Evolutionary conservation across 163 green algal species (phyloP).

Genomic region (Prototheca wickerhamii): DNA sequence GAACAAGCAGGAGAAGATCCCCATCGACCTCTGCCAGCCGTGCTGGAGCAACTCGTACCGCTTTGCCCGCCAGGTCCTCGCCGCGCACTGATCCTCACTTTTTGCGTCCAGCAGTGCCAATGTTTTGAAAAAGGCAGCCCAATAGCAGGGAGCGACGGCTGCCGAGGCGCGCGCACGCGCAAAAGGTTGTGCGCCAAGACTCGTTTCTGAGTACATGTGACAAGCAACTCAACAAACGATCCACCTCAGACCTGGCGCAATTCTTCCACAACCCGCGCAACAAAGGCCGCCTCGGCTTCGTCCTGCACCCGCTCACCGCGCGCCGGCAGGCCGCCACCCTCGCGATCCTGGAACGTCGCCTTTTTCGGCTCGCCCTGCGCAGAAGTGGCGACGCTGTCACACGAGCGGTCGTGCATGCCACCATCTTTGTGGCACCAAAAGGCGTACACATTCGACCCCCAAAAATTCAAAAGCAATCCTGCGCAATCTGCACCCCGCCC

Average conservation of each 20-base stretch:
- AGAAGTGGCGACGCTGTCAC: slow-evolving; percentile 5
- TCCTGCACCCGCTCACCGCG: not conserved
- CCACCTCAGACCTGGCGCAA: not conserved
- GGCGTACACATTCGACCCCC: not conserved
- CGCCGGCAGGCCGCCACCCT: slow-evolving; percentile 9
- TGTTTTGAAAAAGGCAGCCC: no score
- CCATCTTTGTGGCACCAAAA: not conserved
- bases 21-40: slow-evolving; percentile 80
- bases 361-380: not conserved
- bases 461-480: not conserved
- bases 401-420: not conserved
- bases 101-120: no score
- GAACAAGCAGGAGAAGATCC: slow-evolving; percentile 68
- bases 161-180: no score
- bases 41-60: slow-evolving; percentile 64
- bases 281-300: not conserved
- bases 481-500: no score
- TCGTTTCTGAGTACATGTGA: no score
- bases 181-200: no score
- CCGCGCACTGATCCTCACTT: slow-evolving; percentile 16
- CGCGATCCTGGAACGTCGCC: slow-evolving; percentile 5
- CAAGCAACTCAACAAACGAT: no score
- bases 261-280: not conserved
- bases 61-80: slow-evolving; percentile 59
- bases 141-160: no score